These are phyloP conservation scores for Trichomonascus vanleenenianus DNA, from an alignment of 805 yeast species.

Conservation along the genomic window DNA sequence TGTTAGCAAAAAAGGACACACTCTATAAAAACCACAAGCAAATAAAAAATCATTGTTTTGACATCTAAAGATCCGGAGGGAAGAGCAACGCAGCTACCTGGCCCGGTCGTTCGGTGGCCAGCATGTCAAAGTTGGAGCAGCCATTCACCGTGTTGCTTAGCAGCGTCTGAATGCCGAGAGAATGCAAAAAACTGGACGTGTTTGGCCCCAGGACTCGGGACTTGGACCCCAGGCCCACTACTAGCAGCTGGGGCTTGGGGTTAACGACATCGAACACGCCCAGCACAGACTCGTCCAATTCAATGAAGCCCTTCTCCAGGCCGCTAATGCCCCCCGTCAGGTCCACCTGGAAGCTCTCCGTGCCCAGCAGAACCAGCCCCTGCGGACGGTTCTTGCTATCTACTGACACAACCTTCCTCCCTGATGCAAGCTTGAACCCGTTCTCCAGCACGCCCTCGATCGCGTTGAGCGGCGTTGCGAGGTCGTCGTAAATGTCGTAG, in stretches of 20 bases:
- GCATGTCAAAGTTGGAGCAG: constrained; percentile 47
- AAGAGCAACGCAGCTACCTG: constrained; percentile 67
- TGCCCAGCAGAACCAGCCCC: constrained; percentile 30
- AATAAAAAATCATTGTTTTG: too few species aligned
- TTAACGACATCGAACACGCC: constrained; percentile 46
- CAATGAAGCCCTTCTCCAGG: constrained; percentile 47
- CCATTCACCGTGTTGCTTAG: constrained; percentile 46
- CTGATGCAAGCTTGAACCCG: constrained; percentile 54
- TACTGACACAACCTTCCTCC: constrained; percentile 34
- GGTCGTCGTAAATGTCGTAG: constrained; percentile 40
- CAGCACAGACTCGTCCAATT: constrained; percentile 39
- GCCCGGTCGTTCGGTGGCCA: constrained; percentile 72
- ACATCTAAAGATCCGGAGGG: constrained; percentile 54
- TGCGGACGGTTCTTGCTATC: constrained; percentile 24
- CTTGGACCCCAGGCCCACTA: constrained; percentile 61
- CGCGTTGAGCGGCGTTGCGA: constrained; percentile 40
- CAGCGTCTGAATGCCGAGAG: constrained; percentile 64
- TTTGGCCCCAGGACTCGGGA: constrained; percentile 55
- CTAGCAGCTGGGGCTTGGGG: constrained; percentile 72
- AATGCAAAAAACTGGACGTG: constrained; percentile 41
- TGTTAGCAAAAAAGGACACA: too few species aligned
- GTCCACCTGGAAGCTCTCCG: constrained; percentile 55
- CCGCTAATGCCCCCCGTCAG: constrained; percentile 34
- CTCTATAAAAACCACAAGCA: too few species aligned
- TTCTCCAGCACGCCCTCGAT: constrained; percentile 44